These are phyloP conservation scores for Oryza punctata DNA, from an alignment of 176 grass and related monocot species.

Conservation along the genomic window DNA sequence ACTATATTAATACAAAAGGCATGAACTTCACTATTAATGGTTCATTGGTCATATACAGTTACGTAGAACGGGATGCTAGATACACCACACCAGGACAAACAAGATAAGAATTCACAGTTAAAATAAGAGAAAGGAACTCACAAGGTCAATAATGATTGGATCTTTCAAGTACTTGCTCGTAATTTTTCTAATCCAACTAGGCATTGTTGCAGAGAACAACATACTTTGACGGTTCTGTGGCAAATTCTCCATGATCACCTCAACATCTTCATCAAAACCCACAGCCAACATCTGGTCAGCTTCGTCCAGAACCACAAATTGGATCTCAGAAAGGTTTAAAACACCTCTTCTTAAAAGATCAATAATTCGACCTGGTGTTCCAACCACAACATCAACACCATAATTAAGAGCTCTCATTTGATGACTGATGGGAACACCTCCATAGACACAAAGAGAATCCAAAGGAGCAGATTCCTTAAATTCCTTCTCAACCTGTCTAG, in stretches of 20 bases:
- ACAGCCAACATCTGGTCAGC: conserved; percentile 84
- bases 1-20: background rate
- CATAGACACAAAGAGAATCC: conserved; percentile 90
- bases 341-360: conserved; percentile 74
- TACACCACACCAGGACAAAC: background rate
- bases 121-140: conserved; percentile 40
- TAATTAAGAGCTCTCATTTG: conserved; percentile 91
- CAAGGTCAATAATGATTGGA: conserved; percentile 69
- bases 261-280: conserved; percentile 84
- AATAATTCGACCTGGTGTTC: conserved; percentile 82
- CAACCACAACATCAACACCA: conserved; percentile 90
- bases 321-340: conserved; percentile 74
- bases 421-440: conserved; percentile 80
- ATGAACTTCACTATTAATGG: background rate
- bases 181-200: conserved; percentile 72
- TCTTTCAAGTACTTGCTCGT: conserved; percentile 64
- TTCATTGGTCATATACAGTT: conserved; percentile 19
- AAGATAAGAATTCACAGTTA: background rate
- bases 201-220: conserved; percentile 90
- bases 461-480: conserved; percentile 82
- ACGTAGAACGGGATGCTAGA: background rate
- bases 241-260: conserved; percentile 70
- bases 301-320: conserved; percentile 83
- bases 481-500: conserved; percentile 96
- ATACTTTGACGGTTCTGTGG: conserved; percentile 71